These are phyloP conservation scores for Cladosporium sp. DNA, from an alignment of 2,329 filamentous ascomycete species.

Conservation along the genomic window DNA sequence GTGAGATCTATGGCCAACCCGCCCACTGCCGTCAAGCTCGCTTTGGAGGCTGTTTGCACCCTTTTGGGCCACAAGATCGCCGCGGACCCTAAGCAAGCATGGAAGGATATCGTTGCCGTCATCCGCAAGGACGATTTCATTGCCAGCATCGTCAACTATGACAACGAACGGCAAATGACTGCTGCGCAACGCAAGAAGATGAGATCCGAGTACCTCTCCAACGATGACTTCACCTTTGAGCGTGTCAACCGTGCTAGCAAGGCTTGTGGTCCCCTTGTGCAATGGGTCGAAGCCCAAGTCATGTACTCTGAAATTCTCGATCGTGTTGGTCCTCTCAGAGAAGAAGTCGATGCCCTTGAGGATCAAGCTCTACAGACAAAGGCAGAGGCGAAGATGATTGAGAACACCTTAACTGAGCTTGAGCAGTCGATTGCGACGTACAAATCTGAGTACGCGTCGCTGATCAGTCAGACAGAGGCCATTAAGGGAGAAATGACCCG, in stretches of 20 bases:
- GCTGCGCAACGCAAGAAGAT: slow-evolving; percentile 78
- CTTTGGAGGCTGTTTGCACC: slow-evolving; percentile 94
- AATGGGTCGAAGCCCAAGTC: slow-evolving; percentile 96
- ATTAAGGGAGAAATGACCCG: slow-evolving; percentile 97
- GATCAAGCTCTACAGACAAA: slow-evolving; percentile 88
- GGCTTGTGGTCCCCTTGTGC: slow-evolving; percentile 92
- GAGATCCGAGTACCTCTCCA: slow-evolving; percentile 87
- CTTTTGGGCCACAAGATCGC: slow-evolving; percentile 85
- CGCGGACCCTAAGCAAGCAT: slow-evolving; percentile 52
- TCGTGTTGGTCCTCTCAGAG: slow-evolving; percentile 84
- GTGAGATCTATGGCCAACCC: slow-evolving; percentile 96
- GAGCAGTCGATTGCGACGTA: slow-evolving; percentile 91
- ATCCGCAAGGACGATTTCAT: slow-evolving; percentile 95
- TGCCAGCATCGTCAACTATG: slow-evolving; percentile 93
- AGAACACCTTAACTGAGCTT: slow-evolving; percentile 79
- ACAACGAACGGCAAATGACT: slow-evolving; percentile 96
- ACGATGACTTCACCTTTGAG: slow-evolving; percentile 94
- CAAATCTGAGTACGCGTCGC: slow-evolving; percentile 91
- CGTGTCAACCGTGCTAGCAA: slow-evolving; percentile 95
- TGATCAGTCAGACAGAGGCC: slow-evolving; percentile 95
- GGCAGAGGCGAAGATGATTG: slow-evolving; percentile 86
- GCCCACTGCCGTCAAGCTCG: slow-evolving; percentile 84
- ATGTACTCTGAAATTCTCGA: slow-evolving; percentile 97
- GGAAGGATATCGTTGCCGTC: slow-evolving; percentile 87
- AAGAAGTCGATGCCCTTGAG: slow-evolving; percentile 84